Percentiles rank a stretch among this genome's conserved stretches.
phyloP scores from a whole-genome alignment of 768 basidiomycete genomes.

The Suillus luteus region DNA sequence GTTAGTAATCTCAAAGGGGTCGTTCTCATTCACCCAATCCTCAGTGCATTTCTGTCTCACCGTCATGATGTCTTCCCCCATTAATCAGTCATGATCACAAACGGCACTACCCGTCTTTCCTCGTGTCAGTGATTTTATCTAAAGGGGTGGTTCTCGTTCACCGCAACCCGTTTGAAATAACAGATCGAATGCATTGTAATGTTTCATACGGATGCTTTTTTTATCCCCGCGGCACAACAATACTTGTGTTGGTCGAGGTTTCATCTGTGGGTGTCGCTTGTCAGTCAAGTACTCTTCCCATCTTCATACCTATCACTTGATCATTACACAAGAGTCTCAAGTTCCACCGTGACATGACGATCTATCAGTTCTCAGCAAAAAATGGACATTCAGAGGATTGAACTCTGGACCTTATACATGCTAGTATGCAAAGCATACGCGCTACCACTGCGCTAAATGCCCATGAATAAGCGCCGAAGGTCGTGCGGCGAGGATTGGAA shows the following conservation, averaged over 20 bases:
- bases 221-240: neutral
- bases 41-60: neutral
- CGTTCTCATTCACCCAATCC: neutral
- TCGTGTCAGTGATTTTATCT: neutral
- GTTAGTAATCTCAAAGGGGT: neutral
- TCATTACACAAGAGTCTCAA: neutral
- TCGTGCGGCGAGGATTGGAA: neutral
- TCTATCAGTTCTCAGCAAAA: constrained; percentile 11
- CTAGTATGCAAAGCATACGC: constrained; percentile 43
- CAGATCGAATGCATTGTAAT: neutral
- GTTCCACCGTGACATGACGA: neutral
- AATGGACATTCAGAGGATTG: constrained; percentile 45
- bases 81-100: neutral
- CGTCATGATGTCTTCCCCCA: neutral
- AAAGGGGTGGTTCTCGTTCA: neutral
- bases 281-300: neutral
- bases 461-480: constrained; percentile 11
- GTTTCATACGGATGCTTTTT: neutral
- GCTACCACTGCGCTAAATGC: constrained; percentile 41
- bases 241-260: neutral
- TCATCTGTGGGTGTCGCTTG: neutral
- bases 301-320: neutral
- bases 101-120: neutral
- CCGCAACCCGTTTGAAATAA: neutral
- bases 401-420: constrained; percentile 46